A percentile compares a stretch with the other conserved stretches of the same genome.
Conservation (phyloP, 2,329 filamentous ascomycete genomes). For the Colletotrichum sp. region DNA sequence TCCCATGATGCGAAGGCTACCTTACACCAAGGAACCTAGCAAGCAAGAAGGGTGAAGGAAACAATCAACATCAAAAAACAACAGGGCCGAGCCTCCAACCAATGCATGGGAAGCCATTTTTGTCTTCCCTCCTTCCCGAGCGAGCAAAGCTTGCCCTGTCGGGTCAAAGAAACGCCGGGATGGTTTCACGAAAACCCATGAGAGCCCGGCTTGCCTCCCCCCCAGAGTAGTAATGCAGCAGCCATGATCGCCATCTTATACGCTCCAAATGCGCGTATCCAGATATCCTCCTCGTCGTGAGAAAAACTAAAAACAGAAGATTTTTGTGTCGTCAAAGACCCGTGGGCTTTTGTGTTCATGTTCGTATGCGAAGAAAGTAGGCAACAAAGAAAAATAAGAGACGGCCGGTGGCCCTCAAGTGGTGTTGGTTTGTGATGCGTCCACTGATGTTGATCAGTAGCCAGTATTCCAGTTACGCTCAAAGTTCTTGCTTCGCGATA, state of each 20-base stretch:
- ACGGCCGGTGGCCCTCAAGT: neutral
- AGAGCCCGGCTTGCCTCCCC: neutral
- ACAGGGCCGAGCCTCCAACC: neutral
- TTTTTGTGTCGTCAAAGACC: neutral
- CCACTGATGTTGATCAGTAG: neutral
- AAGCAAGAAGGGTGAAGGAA: neutral
- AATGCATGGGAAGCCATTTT: neutral
- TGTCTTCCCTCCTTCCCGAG: neutral
- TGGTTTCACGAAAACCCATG: neutral
- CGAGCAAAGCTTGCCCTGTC: neutral
- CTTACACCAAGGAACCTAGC: neutral
- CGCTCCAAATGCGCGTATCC: conserved; percentile 6
- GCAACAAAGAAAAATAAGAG: neutral
- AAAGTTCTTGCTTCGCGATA: conserved; percentile 11
- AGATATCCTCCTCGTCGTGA: conserved; percentile 4
- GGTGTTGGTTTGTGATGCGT: neutral
- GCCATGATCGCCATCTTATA: neutral
- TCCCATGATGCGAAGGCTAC: conserved; percentile 3
- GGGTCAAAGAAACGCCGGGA: conserved; percentile 5
- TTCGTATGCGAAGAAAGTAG: neutral
- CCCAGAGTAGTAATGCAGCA: neutral
- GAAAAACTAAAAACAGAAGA: neutral
- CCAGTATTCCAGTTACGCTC: conserved; percentile 16
- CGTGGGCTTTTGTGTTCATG: neutral
- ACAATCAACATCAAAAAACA: neutral